Conservation (phyloP, 305 asterid genomes). For the Solanum hybrid region DNA sequence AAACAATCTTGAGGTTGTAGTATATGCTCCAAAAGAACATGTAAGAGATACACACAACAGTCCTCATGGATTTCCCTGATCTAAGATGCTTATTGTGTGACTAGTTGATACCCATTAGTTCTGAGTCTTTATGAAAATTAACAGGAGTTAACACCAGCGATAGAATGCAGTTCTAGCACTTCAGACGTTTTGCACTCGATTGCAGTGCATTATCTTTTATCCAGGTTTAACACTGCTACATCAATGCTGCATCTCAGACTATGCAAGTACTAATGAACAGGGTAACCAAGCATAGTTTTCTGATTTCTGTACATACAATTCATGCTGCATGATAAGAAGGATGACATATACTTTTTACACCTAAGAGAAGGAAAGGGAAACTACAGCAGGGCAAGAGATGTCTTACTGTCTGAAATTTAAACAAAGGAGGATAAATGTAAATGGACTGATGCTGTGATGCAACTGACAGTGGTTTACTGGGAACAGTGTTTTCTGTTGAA, state of each 20-base stretch:
- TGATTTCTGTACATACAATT: neutral
- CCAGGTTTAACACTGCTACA: neutral
- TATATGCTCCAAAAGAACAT: neutral
- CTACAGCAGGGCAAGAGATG: neutral
- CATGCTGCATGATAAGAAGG: neutral
- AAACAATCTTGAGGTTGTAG: neutral
- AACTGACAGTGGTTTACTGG: neutral
- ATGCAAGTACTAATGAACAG: neutral
- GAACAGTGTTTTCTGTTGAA: neutral
- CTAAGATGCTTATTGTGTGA: neutral
- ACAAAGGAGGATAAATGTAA: neutral
- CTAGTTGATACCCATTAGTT: neutral
- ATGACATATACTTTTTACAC: neutral
- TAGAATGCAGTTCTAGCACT: neutral
- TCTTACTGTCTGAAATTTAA: neutral
- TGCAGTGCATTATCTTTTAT: neutral
- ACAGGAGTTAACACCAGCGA: neutral
- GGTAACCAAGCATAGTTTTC: neutral
- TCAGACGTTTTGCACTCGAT: neutral
- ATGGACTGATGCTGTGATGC: neutral
- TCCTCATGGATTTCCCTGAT: neutral
- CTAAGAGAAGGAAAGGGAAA: neutral
- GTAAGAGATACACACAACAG: neutral
- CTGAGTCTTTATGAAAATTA: neutral
- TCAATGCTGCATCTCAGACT: neutral